Evolutionary conservation across 2,329 filamentous ascomycete species (phyloP), one percentile per base, ranked within the genome.

Genomic region (Graphilbum fragrans): DNA sequence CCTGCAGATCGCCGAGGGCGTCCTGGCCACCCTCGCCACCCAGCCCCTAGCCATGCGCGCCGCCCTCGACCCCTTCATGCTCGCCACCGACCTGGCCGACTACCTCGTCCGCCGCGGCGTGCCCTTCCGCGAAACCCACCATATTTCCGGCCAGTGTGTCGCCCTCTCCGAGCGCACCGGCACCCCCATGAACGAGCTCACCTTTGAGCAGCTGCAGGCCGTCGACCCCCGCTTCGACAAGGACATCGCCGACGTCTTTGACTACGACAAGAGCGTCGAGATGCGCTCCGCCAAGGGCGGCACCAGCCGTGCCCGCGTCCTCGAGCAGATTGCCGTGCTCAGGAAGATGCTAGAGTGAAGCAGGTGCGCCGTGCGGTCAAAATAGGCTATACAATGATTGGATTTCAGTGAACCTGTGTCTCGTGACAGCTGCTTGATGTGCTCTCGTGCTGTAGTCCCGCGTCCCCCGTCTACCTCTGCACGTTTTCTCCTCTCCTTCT

Each of bases 201-300:
- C 70, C 0, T 64, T 79, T 39, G 71, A 76, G 56, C 75, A 86
- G 52, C 65, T 88, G 41, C 70, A 82, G 58, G 65, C 59, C 35
- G 72, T 93, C 3, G 82, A 90, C 49, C 53, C 60, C 2, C 70
- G 82, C 39, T 84, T 93, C 48, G 78, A 74, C 23, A 69, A 78
- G 44, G 85, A 92, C 56, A 74, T 93, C 33, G 60, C 72, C 37
- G 65, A 74, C 37, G 74, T 75, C 21, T 83, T 94, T 55, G 74
- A 93, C 61, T 94, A 92, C 54, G 80, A 93, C 62, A 74, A 74
- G 48, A 85, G 80, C 45, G 85, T 94, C 7, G 86, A 94, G 69
- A 72, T 82, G 66, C 77, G 82, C 54, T 73, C 77, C 34, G 80
- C 84, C 3, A 78, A 77, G 50, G 87, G 86, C 20, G 85, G 86